Base-by-base conservation (phyloP, 73 alveolate species). In the Paramecium caudatum region DNA sequence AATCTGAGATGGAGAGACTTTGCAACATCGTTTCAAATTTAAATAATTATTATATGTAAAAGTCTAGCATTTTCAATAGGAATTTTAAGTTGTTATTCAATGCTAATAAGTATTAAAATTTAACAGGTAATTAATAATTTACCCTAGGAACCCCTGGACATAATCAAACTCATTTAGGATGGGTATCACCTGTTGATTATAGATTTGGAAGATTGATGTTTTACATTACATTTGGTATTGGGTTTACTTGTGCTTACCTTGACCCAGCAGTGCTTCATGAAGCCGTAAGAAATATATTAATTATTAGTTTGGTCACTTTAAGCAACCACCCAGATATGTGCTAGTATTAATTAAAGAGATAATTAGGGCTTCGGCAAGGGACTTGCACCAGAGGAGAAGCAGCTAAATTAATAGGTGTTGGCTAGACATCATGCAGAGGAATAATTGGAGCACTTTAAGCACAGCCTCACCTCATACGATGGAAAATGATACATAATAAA, bases 361-460 rank as follows among this genome's bases (percentile, higher is more conserved):
- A 65, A 0, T 32, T 55, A 65, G 83, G 83, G 83, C 27, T 65
- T 65, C 16, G 83, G 83, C 16, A 65, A 65, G 34, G 83, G 83
- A 65, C 49, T 65, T 30, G 83, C 27, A 0, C 6, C 55, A 13
- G 50, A 65, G 0, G 83, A 65, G 36, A 65, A 65, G 49, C 27
- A 65, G 3, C 34, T 65, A 43, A 65, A 65, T 65, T 6, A 65
- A 65, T 33, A 65, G 34, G 34, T 65, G 34, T 65, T 65, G 33
- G 83, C 27, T 17, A 30, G 83, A 33, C 83, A 65, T 65, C 50
- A 65, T n/a, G 55, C 83, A 65, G 83, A 65, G 34, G 83, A 65
- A 36, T 33, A 65, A 65, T n/a, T 65, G 34, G 83, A 65, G 34
- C 83, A 65, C 34, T 65, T 65, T 49, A 65, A 65, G 39, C 83